phyloP scores from a whole-genome alignment of 2,329 filamentous ascomycete species.

The Tolypocladium inflatum region DNA sequence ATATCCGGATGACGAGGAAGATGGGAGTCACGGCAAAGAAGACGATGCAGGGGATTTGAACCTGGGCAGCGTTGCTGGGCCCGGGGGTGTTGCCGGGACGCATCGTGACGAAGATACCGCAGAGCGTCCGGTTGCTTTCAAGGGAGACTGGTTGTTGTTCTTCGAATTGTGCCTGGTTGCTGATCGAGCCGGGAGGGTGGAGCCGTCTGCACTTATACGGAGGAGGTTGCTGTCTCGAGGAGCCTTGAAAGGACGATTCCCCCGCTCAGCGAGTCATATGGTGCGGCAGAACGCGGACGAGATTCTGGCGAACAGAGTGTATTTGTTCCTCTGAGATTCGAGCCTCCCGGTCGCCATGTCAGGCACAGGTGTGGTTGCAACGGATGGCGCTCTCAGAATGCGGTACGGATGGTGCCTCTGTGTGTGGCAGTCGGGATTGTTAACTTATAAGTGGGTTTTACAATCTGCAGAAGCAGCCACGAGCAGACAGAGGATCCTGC shows the following conservation, averaged over 20 bases:
- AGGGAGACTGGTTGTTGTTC: background rate
- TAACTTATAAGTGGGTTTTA: background rate
- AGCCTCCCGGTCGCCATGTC: background rate
- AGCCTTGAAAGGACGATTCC: background rate
- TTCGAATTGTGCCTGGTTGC: background rate
- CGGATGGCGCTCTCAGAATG: background rate
- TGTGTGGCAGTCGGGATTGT: background rate
- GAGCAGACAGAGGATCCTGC: background rate
- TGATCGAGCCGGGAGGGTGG: background rate
- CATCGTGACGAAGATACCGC: background rate
- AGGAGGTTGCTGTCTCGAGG: background rate
- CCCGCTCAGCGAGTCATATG: background rate
- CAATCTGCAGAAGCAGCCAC: background rate
- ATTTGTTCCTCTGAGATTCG: background rate
- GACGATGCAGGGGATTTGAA: slow-evolving; percentile 27
- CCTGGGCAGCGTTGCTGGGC: slow-evolving; percentile 27
- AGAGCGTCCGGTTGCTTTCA: background rate
- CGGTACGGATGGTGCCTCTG: background rate
- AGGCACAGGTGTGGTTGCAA: background rate
- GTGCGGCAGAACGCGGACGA: background rate
- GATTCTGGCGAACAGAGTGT: background rate
- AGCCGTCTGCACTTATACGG: background rate
- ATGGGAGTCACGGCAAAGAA: slow-evolving; percentile 33
- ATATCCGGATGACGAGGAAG: slow-evolving; percentile 28
- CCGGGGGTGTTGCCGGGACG: slow-evolving; percentile 13